These are phyloP conservation scores for Malus hybrid DNA, from an alignment of 331 rosid genomes.

Conservation along the genomic window DNA sequence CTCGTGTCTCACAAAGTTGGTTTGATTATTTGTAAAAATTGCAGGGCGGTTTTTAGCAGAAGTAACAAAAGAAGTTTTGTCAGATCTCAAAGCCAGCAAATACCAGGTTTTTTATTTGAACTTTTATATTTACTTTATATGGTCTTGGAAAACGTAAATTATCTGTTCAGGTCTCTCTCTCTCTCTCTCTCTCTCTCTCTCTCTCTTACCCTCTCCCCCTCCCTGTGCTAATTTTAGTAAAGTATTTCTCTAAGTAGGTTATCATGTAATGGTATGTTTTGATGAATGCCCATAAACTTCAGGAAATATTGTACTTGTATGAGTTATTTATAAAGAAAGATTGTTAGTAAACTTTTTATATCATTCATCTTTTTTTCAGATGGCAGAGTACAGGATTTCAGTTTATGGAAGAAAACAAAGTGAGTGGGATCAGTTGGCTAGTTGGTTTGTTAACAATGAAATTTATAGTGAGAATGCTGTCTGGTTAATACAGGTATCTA, in stretches of 20 bases:
- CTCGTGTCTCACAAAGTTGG: not conserved
- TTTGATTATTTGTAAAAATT: not conserved
- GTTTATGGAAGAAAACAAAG: constrained; percentile 85
- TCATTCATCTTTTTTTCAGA: constrained; percentile 28
- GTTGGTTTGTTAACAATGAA: constrained; percentile 83
- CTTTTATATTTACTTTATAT: not conserved
- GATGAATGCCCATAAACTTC: not conserved
- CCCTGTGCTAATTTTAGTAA: no score
- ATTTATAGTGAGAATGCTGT: constrained; percentile 69
- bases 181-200: not conserved
- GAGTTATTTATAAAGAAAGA: not conserved
- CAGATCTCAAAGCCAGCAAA: constrained; percentile 81
- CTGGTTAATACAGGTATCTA: constrained; percentile 76
- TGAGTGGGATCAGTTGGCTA: constrained; percentile 89
- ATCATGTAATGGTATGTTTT: not conserved
- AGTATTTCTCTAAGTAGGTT: not conserved
- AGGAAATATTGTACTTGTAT: not conserved
- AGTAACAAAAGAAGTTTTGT: constrained; percentile 73
- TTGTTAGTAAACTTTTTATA: not conserved
- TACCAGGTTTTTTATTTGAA: constrained; percentile 48
- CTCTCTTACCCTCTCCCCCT: no score
- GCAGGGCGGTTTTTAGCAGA: constrained; percentile 87
- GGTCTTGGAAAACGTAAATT: not conserved
- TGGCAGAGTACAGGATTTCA: constrained; percentile 90
- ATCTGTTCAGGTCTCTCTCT: not conserved